These are phyloP conservation scores for Quercus alba DNA, from an alignment of 306 rosid species.

Conservation along the genomic window DNA sequence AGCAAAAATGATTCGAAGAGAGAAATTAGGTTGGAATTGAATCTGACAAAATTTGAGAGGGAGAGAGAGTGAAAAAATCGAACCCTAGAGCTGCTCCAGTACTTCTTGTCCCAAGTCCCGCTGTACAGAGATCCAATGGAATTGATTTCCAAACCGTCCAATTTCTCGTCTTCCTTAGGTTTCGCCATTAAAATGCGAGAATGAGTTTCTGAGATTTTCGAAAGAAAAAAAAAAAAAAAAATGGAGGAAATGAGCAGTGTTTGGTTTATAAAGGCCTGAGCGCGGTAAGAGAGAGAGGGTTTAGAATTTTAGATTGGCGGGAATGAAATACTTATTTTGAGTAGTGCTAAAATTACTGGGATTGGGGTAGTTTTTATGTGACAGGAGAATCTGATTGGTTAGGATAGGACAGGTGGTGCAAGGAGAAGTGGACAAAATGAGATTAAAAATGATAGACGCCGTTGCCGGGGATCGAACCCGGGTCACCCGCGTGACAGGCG, in stretches of 20 bases:
- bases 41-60: too few relatives aligned
- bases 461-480: constrained; percentile 56
- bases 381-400: neutral
- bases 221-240: too few relatives aligned
- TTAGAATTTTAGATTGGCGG: constrained; percentile 20
- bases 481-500: constrained; percentile 56
- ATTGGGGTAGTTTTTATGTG: too few relatives aligned
- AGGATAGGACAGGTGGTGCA: too few relatives aligned
- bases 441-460: neutral
- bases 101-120: constrained; percentile 88
- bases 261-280: neutral
- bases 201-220: neutral
- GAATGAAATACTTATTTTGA: constrained; percentile 4
- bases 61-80: neutral
- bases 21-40: neutral
- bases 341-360: neutral
- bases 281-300: neutral
- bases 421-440: neutral
- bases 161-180: constrained; percentile 23
- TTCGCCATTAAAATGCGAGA: constrained; percentile 24
- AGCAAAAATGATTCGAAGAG: neutral
- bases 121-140: constrained; percentile 74
- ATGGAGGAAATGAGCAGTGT: neutral
- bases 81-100: constrained; percentile 96
- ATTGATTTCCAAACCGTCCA: constrained; percentile 64